Conservation (phyloP, 371 early-diverging fungal genomes). For the Haplosporangium sp. region DNA sequence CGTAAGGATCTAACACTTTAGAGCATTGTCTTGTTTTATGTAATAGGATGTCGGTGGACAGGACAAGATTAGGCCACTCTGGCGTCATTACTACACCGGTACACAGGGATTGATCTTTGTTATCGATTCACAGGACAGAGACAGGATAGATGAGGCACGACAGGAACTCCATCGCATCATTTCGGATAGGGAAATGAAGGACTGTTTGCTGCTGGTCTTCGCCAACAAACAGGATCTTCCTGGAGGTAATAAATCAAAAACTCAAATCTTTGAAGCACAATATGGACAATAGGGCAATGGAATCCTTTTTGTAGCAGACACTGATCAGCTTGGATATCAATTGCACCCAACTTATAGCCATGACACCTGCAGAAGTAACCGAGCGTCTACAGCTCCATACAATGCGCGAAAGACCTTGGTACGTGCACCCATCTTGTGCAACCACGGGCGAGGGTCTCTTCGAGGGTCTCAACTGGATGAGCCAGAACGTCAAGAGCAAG, state of each 20-base stretch:
- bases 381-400: slow-evolving; percentile 80
- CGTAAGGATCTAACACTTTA: background rate
- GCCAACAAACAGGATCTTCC: slow-evolving; percentile 92
- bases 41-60: slow-evolving; percentile 90
- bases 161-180: slow-evolving; percentile 86
- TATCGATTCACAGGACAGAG: slow-evolving; percentile 86
- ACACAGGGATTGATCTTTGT: slow-evolving; percentile 91
- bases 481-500: slow-evolving; percentile 81
- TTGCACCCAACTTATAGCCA: slow-evolving; percentile 55
- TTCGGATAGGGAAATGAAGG: slow-evolving; percentile 87
- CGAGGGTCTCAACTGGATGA: slow-evolving; percentile 91
- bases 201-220: slow-evolving; percentile 83
- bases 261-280: slow-evolving; percentile 2
- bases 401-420: slow-evolving; percentile 85
- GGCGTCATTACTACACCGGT: slow-evolving; percentile 91
- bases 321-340: too few species aligned
- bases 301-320: background rate
- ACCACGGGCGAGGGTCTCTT: slow-evolving; percentile 89
- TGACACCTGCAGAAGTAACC: slow-evolving; percentile 85
- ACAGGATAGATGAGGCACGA: slow-evolving; percentile 86
- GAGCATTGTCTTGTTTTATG: background rate
- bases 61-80: slow-evolving; percentile 89
- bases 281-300: background rate
- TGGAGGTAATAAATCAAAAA: slow-evolving; percentile 58
- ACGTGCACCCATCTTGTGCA: slow-evolving; percentile 88